Evolutionary conservation across 805 yeast genomes (phyloP).

Genomic region (Starmerella khaoyaiensis): DNA sequence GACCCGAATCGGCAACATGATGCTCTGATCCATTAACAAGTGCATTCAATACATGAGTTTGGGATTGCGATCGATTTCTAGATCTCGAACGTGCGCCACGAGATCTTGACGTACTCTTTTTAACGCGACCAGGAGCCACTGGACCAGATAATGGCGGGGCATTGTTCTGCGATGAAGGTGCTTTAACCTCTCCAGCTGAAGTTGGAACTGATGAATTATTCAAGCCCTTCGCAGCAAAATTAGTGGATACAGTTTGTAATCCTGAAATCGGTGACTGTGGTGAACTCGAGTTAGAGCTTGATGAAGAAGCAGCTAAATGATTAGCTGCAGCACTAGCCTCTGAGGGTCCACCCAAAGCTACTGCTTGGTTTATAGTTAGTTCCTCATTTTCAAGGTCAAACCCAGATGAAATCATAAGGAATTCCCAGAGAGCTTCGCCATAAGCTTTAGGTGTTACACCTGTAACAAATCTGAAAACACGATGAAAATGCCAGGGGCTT

Average conservation of each 20-base stretch:
- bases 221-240: not conserved
- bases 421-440: constrained; percentile 61
- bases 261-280: constrained; percentile 3
- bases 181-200: not conserved
- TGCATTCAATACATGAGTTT: constrained; percentile 7
- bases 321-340: not conserved
- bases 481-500: constrained; percentile 86
- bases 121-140: constrained; percentile 14
- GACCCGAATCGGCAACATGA: not conserved
- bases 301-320: not conserved
- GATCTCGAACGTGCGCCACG: constrained; percentile 16
- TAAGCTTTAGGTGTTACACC: constrained; percentile 81
- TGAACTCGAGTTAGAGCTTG: constrained; percentile 6
- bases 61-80: constrained; percentile 12
- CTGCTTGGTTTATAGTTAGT: constrained; percentile 9
- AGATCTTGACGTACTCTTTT: constrained; percentile 15
- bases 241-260: not conserved
- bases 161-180: not conserved
- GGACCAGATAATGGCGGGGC: constrained; percentile 9
- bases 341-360: constrained; percentile 1
- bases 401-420: constrained; percentile 20
- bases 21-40: constrained; percentile 4
- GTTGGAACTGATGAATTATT: not conserved
- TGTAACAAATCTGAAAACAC: constrained; percentile 76
- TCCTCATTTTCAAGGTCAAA: constrained; percentile 21